These are phyloP conservation scores for Fusarium tanahbumbuense DNA, from an alignment of 2,329 filamentous ascomycete genomes.

Conservation along the genomic window DNA sequence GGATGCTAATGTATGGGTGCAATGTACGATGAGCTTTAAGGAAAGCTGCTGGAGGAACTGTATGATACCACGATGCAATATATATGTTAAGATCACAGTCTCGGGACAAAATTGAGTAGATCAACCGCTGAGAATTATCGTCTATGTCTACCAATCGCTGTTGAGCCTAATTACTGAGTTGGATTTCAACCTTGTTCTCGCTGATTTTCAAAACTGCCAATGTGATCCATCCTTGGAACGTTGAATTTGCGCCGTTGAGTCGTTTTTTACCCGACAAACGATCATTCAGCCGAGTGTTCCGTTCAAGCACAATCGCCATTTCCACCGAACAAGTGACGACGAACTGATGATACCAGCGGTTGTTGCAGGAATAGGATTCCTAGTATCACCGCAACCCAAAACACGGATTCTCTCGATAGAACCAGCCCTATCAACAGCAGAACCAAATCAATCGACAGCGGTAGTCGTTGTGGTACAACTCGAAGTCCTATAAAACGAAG, in stretches of 20 bases:
- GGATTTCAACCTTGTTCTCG: not conserved
- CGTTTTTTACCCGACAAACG: not conserved
- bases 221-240: not conserved
- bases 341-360: too few species aligned
- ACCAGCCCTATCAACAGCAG: not conserved
- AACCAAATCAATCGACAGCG: not conserved
- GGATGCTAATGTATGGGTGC: slow-evolving; percentile 35
- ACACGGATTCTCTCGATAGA: too few species aligned
- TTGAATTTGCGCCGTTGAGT: not conserved
- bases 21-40: slow-evolving; percentile 40
- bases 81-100: slow-evolving; percentile 23
- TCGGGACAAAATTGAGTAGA: not conserved
- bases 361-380: not conserved
- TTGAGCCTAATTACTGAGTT: not conserved
- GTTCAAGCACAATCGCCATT: not conserved
- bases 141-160: not conserved
- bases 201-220: too few species aligned
- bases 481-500: not conserved
- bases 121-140: not conserved
- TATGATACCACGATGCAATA: slow-evolving; percentile 46
- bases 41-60: slow-evolving; percentile 30
- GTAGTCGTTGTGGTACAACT: not conserved
- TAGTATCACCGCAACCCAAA: not conserved
- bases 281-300: not conserved
- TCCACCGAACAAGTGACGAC: not conserved